A percentile compares a stretch with the other conserved stretches of the same genome.
These are phyloP conservation scores for Ogataea corticis DNA, from an alignment of 805 yeast genomes.

Conservation along the genomic window DNA sequence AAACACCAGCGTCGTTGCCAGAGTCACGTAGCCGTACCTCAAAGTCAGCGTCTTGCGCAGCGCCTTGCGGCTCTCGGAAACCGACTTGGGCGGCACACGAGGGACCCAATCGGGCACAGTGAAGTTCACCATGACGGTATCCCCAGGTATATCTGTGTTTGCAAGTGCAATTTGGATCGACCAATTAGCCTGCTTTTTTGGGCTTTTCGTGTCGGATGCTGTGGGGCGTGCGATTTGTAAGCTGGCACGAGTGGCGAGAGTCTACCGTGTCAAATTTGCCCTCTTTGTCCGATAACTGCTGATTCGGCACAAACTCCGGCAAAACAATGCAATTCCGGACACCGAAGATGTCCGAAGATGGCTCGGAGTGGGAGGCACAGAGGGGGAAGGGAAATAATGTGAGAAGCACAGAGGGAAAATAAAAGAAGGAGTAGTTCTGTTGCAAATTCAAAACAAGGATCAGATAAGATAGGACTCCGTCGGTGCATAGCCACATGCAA, in stretches of 20 bases:
- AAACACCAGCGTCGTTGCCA: constrained; percentile 37
- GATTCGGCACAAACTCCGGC: background rate
- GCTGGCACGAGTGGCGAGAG: background rate
- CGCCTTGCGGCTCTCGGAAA: constrained; percentile 23
- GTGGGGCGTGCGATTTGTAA: constrained; percentile 2
- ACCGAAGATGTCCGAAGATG: too few species aligned
- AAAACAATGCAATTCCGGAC: background rate
- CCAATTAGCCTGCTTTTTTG: background rate
- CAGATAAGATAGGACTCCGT: too few species aligned
- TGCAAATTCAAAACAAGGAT: too few species aligned
- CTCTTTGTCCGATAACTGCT: constrained; percentile 8
- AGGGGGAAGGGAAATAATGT: too few species aligned
- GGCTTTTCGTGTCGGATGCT: background rate
- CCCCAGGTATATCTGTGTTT: too few species aligned
- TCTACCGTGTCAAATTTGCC: background rate
- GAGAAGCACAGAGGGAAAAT: too few species aligned
- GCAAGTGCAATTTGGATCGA: too few species aligned
- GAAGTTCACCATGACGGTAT: background rate
- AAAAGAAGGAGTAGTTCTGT: too few species aligned
- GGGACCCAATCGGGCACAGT: constrained; percentile 22
- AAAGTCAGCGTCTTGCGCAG: constrained; percentile 32
- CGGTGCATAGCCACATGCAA: too few species aligned
- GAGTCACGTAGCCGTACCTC: constrained; percentile 41
- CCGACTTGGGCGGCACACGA: constrained; percentile 18
- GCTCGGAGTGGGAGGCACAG: too few species aligned